These are phyloP conservation scores for Anthoceros angustus DNA, from an alignment of 225 moss, liverwort and hornwort genomes.

Conservation along the genomic window DNA sequence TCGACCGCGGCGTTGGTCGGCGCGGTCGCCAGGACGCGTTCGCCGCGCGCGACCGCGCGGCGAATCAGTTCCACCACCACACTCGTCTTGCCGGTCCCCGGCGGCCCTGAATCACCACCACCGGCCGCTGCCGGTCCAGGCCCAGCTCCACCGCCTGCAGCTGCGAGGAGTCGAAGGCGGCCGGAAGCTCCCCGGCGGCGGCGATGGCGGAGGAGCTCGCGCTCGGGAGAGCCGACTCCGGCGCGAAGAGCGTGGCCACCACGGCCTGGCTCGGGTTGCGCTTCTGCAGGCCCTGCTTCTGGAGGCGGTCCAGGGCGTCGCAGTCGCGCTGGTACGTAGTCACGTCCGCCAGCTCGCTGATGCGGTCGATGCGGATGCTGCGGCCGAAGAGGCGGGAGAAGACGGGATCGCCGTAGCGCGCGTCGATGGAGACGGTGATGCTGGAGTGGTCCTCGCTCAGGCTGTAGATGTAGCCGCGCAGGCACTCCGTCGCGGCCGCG, in stretches of 20 bases:
- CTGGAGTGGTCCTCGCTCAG: constrained; percentile 70
- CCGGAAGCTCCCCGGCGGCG: constrained; percentile 18
- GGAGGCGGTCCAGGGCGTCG: constrained; percentile 81
- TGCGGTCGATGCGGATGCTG: constrained; percentile 77
- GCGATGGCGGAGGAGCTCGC: constrained; percentile 30
- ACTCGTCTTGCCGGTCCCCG: constrained; percentile 94
- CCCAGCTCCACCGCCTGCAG: constrained; percentile 51
- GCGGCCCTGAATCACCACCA: constrained; percentile 84
- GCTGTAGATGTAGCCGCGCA: constrained; percentile 92
- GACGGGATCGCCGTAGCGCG: constrained; percentile 92
- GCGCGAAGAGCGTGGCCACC: constrained; percentile 63
- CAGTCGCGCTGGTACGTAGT: constrained; percentile 98
- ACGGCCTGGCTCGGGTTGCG: constrained; percentile 41
- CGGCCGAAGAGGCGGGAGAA: constrained; percentile 93
- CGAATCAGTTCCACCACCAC: constrained; percentile 68
- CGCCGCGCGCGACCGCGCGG: constrained; percentile 55
- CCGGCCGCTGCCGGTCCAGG: constrained; percentile 48
- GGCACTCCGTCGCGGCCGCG: constrained; percentile 68
- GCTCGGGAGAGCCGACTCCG: constrained; percentile 39
- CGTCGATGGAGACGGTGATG: constrained; percentile 80
- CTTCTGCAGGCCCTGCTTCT: constrained; percentile 58
- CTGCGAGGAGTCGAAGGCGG: constrained; percentile 54
- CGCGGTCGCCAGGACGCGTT: constrained; percentile 77
- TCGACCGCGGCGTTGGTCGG: constrained; percentile 98
- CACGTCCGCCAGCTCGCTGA: constrained; percentile 86